phyloP scores from a whole-genome alignment of 257 asterid genomes.

The Knoxia roxburghii region DNA sequence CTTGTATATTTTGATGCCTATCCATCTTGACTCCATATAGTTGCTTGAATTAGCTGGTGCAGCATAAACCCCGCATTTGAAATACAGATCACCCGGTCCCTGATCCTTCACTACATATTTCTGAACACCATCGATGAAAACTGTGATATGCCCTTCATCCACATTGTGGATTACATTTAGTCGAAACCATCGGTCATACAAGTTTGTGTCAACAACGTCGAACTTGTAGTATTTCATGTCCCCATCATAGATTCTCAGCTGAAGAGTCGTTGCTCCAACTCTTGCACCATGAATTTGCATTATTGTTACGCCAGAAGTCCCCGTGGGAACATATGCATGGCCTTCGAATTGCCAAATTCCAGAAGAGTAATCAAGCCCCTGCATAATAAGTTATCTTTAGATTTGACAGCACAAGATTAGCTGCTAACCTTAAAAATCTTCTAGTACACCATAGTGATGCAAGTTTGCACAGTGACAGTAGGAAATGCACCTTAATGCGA shows the following conservation, averaged over 20 bases:
- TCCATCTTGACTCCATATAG: conserved; percentile 26
- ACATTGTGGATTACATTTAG: conserved; percentile 30
- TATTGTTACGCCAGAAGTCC: conserved; percentile 34
- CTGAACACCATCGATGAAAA: conserved; percentile 24
- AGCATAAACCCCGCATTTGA: conserved; percentile 39
- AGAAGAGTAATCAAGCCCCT: conserved; percentile 36
- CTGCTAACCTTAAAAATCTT: no score
- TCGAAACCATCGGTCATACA: conserved; percentile 31
- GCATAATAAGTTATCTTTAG: no score
- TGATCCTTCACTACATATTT: conserved; percentile 19
- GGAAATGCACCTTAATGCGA: conserved; percentile 4
- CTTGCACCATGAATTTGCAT: conserved; percentile 34
- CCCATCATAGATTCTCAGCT: conserved; percentile 29
- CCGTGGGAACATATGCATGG: conserved; percentile 27
- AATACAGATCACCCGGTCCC: conserved; percentile 31
- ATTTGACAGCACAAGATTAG: no score
- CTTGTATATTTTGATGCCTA: conserved; percentile 16
- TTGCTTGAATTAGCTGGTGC: conserved; percentile 21
- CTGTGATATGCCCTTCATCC: conserved; percentile 23
- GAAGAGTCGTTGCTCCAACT: conserved; percentile 20
- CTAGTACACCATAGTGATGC: no score
- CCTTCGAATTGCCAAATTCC: conserved; percentile 37
- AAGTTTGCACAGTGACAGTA: neutral
- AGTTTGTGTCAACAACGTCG: conserved; percentile 16
- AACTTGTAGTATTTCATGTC: conserved; percentile 26